A percentile compares a stretch with the other conserved stretches of the same genome.
Evolutionary conservation across 1,284 basidiomycete genomes (phyloP).

Genomic region (Chalciporus sp.): DNA sequence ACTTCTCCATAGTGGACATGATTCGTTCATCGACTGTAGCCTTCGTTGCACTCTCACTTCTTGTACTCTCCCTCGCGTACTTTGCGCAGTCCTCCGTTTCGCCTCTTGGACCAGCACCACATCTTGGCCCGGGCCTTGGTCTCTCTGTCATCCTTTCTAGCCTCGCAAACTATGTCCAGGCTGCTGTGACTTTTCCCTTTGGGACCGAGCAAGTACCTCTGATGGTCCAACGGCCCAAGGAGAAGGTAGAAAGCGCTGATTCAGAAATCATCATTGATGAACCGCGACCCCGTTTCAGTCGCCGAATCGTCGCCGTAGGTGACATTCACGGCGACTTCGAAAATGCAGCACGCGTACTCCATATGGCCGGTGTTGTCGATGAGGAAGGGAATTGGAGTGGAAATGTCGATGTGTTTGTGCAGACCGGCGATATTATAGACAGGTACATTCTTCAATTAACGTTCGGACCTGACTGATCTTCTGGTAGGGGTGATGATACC

Average conservation of each 20-base stretch:
- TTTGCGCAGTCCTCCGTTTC: slow-evolving; percentile 34
- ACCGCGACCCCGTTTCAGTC: slow-evolving; percentile 35
- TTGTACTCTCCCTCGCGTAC: slow-evolving; percentile 35
- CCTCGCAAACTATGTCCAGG: slow-evolving; percentile 28
- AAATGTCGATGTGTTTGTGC: slow-evolving; percentile 80
- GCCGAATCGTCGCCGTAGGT: slow-evolving; percentile 62
- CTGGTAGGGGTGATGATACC: slow-evolving; percentile 79
- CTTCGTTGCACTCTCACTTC: slow-evolving; percentile 28
- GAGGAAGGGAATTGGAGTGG: slow-evolving; percentile 77
- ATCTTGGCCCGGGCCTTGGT: slow-evolving; percentile 28
- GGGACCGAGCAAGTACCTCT: slow-evolving; percentile 19
- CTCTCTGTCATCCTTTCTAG: slow-evolving; percentile 28
- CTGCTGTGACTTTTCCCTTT: slow-evolving; percentile 23
- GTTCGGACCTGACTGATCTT: slow-evolving; percentile 6
- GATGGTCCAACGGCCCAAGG: slow-evolving; percentile 7
- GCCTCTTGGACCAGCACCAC: slow-evolving; percentile 35
- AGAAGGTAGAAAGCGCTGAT: slow-evolving; percentile 10
- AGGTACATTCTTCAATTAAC: slow-evolving; percentile 45
- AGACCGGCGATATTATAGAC: slow-evolving; percentile 94
- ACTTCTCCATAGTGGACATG: slow-evolving; percentile 17
- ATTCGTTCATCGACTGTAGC: slow-evolving; percentile 21
- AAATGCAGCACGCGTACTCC: slow-evolving; percentile 67
- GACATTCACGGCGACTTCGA: slow-evolving; percentile 69
- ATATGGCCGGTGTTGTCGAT: slow-evolving; percentile 76
- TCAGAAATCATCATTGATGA: slow-evolving; percentile 13